Evolutionary conservation across 2,329 filamentous ascomycete species (phyloP).

Genomic region (Aspergillus nomiae): DNA sequence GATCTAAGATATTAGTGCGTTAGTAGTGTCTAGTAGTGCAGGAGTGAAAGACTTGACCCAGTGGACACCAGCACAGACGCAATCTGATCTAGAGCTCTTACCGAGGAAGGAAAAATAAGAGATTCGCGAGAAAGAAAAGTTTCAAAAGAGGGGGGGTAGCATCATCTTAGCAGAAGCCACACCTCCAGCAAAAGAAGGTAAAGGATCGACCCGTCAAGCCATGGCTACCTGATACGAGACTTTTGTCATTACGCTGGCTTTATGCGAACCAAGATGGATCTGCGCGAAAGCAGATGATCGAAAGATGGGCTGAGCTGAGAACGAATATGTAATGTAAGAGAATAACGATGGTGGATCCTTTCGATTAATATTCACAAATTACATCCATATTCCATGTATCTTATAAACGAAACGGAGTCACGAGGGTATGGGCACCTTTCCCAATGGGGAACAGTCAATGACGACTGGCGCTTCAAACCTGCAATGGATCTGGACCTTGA

Average conservation of each 20-base stretch:
- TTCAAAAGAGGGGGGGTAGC: background rate
- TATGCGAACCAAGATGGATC: background rate
- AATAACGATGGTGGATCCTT: background rate
- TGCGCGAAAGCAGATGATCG: background rate
- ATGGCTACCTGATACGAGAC: background rate
- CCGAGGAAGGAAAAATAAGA: background rate
- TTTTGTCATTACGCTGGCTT: background rate
- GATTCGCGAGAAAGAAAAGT: background rate
- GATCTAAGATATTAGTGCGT: constrained; percentile 3
- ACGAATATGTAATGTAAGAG: background rate
- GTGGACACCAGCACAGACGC: background rate
- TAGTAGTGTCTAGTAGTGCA: background rate
- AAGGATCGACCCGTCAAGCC: background rate
- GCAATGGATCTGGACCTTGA: background rate
- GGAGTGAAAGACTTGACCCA: background rate
- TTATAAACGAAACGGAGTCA: background rate
- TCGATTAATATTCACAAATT: background rate
- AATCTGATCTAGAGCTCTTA: background rate
- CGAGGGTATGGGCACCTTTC: background rate
- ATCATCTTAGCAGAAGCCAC: too few species aligned
- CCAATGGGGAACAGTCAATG: background rate
- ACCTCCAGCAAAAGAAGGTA: background rate
- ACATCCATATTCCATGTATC: background rate
- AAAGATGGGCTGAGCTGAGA: constrained; percentile 4
- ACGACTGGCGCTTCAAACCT: background rate